Percentiles rank a stretch among this genome's conserved stretches.
Conservation (phyloP, 495 filamentous ascomycete genomes). For the Hypoxylon lienhwacheense region DNA sequence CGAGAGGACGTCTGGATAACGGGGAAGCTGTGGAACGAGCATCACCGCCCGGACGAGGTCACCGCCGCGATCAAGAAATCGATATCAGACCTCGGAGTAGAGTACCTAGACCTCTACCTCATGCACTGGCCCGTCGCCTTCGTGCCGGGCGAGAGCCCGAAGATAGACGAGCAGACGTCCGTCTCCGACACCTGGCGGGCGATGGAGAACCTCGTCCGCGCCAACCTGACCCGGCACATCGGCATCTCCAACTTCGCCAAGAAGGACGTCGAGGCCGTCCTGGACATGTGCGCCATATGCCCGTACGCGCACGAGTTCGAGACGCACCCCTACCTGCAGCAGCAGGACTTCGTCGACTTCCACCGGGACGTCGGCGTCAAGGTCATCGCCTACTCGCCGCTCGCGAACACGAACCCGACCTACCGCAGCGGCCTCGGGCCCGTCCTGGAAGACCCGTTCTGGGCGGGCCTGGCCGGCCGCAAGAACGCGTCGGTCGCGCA, state of each 20-base stretch:
- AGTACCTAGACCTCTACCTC: conserved; percentile 70
- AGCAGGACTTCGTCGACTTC: conserved; percentile 59
- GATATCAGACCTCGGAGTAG: conserved; percentile 60
- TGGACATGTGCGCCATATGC: conserved; percentile 58
- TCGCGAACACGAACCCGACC: conserved; percentile 70
- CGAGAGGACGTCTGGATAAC: conserved; percentile 69
- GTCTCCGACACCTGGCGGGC: conserved; percentile 60
- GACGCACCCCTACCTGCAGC: conserved; percentile 56
- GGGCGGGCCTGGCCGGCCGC: conserved; percentile 63
- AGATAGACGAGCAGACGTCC: conserved; percentile 48
- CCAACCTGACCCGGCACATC: conserved; percentile 60
- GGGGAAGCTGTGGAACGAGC: conserved; percentile 70
- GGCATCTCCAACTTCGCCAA: conserved; percentile 71
- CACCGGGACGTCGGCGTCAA: conserved; percentile 60
- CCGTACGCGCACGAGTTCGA: conserved; percentile 71
- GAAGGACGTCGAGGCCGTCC: conserved; percentile 59
- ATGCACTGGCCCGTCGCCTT: conserved; percentile 70
- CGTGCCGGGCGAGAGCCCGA: conserved; percentile 36
- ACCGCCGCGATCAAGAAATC: conserved; percentile 60
- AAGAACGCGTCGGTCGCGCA: conserved; percentile 65
- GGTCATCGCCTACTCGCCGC: conserved; percentile 66
- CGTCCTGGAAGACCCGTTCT: conserved; percentile 57
- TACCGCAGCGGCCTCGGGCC: conserved; percentile 49
- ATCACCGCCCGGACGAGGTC: conserved; percentile 66
- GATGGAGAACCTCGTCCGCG: conserved; percentile 60